These are phyloP conservation scores for Fusarium udum DNA, from an alignment of 2,329 filamentous ascomycete genomes.

Conservation along the genomic window DNA sequence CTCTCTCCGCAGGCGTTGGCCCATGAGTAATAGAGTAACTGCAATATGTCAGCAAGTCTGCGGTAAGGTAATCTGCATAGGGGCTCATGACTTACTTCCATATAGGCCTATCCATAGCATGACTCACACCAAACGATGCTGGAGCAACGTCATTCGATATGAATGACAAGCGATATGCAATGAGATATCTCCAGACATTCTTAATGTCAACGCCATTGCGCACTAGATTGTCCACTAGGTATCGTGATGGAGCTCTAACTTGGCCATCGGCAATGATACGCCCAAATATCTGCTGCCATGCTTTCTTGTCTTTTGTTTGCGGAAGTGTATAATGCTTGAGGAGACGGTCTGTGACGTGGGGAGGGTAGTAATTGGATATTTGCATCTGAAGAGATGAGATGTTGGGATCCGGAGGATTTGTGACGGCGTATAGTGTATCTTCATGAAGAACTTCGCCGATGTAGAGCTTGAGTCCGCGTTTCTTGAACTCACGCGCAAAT, in stretches of 20 bases:
- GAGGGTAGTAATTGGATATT: conserved; percentile 4
- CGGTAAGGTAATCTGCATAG: fast-evolving
- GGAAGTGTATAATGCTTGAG: conserved; percentile 2
- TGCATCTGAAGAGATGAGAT: neutral
- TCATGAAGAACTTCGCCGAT: conserved; percentile 4
- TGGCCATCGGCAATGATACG: conserved; percentile 6
- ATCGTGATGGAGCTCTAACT: conserved; percentile 10
- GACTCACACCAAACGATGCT: conserved; percentile 7
- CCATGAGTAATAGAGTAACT: conserved; percentile 10
- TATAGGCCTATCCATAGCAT: conserved; percentile 15
- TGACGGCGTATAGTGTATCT: conserved; percentile 11
- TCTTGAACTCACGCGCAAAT: neutral
- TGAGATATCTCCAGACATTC: conserved; percentile 14
- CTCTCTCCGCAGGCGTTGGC: neutral
- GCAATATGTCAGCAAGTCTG: fast-evolving
- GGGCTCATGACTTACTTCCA: neutral
- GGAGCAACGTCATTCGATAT: neutral
- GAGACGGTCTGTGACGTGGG: neutral
- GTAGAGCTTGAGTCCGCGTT: neutral
- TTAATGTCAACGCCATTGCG: neutral
- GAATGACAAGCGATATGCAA: neutral
- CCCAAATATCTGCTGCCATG: conserved; percentile 4
- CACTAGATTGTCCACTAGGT: conserved; percentile 4
- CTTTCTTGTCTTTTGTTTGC: neutral
- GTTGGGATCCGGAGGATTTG: neutral